Evolutionary conservation across 2,329 filamentous ascomycete genomes (phyloP).

Genomic region (Graphilbum fragrans): DNA sequence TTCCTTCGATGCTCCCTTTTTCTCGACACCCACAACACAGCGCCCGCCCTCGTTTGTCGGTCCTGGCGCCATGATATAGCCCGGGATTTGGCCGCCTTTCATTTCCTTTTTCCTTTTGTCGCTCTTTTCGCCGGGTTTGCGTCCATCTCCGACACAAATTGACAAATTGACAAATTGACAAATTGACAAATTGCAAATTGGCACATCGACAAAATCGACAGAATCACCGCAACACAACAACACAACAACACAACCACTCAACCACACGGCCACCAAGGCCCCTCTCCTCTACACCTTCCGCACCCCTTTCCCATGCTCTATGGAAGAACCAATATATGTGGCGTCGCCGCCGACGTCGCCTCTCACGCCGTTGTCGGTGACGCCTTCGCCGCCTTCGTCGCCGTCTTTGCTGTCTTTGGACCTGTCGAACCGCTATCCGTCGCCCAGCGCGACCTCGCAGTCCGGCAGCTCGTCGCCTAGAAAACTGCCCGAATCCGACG

Average conservation of each 20-base stretch:
- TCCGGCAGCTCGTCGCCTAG: constrained; percentile 40
- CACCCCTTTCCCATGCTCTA: constrained; percentile 1
- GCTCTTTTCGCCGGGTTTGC: not conserved
- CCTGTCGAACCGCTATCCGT: constrained; percentile 35
- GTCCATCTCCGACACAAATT: too few relatives aligned
- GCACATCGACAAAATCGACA: too few relatives aligned
- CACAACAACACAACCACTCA: too few relatives aligned
- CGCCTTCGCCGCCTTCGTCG: constrained; percentile 24
- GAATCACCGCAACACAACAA: too few relatives aligned
- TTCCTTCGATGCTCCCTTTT: not conserved
- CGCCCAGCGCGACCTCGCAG: constrained; percentile 33
- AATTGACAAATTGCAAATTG: too few relatives aligned
- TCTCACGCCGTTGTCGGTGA: not conserved
- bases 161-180: too few relatives aligned
- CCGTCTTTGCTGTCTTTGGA: constrained; percentile 21
- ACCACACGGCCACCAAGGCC: too few relatives aligned
- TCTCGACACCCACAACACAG: not conserved
- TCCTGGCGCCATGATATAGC: not conserved
- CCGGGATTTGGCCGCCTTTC: not conserved
- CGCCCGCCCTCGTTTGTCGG: not conserved
- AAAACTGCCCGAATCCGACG: constrained; percentile 27
- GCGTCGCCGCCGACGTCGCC: constrained; percentile 1
- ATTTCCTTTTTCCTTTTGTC: not conserved
- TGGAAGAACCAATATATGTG: constrained; percentile 7
- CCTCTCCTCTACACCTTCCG: too few relatives aligned